phyloP scores from a whole-genome alignment of 257 asterid species.

The Verbascum thapsus region DNA sequence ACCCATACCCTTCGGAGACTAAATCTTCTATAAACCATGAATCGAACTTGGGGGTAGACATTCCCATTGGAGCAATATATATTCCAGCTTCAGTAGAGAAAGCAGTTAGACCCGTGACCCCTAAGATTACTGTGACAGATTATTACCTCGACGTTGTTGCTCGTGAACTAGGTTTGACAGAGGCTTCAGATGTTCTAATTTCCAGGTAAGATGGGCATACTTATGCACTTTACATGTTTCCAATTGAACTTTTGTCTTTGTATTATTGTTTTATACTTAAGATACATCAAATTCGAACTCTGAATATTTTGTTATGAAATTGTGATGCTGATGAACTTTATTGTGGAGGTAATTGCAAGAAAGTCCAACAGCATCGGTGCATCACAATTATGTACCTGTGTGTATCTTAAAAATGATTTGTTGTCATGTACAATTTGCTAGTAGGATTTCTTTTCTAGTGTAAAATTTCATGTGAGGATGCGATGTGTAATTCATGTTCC shows the following conservation, averaged over 20 bases:
- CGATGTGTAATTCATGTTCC: constrained; percentile 17
- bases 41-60: constrained; percentile 38
- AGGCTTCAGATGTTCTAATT: constrained; percentile 73
- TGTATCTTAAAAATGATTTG: background rate
- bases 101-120: constrained; percentile 51
- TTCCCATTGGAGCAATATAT: constrained; percentile 52
- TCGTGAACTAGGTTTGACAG: constrained; percentile 48
- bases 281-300: too few relatives aligned
- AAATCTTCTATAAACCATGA: constrained; percentile 49
- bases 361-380: too few relatives aligned
- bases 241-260: background rate
- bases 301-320: too few relatives aligned
- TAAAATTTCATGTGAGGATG: constrained; percentile 2
- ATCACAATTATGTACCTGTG: background rate
- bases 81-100: constrained; percentile 63
- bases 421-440: background rate
- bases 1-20: constrained; percentile 49
- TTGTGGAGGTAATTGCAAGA: too few relatives aligned
- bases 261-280: too few relatives aligned
- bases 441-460: constrained; percentile 2
- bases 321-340: too few relatives aligned
- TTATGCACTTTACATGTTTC: background rate
- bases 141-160: constrained; percentile 91
- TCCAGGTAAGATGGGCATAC: constrained; percentile 61
- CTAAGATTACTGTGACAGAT: constrained; percentile 45